Percentiles rank a stretch among this genome's conserved stretches.
These are phyloP conservation scores for Syzygium grande DNA, from an alignment of 345 rosid genomes.

Conservation along the genomic window DNA sequence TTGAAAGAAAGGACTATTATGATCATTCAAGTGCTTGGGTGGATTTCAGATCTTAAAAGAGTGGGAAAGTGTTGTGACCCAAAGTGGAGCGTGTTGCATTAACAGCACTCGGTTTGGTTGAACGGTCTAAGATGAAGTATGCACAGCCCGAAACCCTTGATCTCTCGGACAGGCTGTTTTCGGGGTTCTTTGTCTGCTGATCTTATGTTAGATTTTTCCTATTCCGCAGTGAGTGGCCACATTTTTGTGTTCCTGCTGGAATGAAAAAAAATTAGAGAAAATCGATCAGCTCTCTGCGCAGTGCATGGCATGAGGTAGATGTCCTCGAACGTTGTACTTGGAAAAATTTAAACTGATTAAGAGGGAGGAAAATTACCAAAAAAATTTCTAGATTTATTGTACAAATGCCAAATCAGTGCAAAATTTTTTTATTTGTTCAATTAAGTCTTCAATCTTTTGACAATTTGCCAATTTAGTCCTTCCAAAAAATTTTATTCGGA, in stretches of 20 bases:
- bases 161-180: background rate
- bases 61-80: background rate
- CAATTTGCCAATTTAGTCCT: too few relatives aligned
- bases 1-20: background rate
- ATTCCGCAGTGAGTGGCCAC: background rate
- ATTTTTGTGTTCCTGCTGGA: background rate
- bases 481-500: too few relatives aligned
- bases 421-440: too few relatives aligned
- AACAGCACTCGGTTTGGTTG: too few relatives aligned
- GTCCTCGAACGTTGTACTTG: background rate
- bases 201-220: background rate
- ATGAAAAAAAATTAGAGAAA: background rate
- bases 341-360: background rate
- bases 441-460: too few relatives aligned
- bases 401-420: accelerated
- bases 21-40: background rate
- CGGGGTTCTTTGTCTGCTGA: background rate
- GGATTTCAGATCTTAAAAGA: background rate
- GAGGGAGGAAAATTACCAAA: background rate
- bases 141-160: background rate
- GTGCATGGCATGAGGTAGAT: background rate
- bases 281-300: background rate
- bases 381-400: too few relatives aligned
- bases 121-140: too few relatives aligned
- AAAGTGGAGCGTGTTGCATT: too few relatives aligned